Percentiles rank a stretch among this genome's conserved stretches.
Conservation (phyloP, 2,329 filamentous ascomycete genomes). For the Tolypocladium capitatum region DNA sequence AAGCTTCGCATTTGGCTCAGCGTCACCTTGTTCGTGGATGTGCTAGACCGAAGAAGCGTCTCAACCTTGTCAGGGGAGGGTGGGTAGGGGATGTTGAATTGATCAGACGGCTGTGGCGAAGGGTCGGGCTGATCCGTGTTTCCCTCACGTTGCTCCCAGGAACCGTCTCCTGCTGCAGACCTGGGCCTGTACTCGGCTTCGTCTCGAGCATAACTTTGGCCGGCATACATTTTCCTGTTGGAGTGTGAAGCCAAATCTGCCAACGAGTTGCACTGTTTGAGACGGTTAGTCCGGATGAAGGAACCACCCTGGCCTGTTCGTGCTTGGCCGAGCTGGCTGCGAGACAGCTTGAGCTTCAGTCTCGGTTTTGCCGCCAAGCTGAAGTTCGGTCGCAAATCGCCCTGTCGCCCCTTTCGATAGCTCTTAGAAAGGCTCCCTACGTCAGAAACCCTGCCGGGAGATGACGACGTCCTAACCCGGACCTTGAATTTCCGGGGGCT, state of each 20-base stretch:
- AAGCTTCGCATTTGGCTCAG: constrained; percentile 5
- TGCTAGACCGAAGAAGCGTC: constrained; percentile 3
- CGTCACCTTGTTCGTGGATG: constrained; percentile 3
- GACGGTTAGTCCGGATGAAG: constrained; percentile 9
- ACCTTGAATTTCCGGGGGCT: constrained; percentile 16
- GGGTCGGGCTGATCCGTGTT: constrained; percentile 2
- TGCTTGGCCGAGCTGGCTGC: constrained; percentile 12
- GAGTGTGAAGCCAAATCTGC: constrained; percentile 14
- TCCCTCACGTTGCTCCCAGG: constrained; percentile 4
- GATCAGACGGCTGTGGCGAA: constrained; percentile 15
- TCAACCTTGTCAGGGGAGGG: constrained; percentile 8
- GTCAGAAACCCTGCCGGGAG: constrained; percentile 1
- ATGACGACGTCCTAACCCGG: constrained; percentile 11
- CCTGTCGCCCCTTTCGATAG: background rate
- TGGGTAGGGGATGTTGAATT: constrained; percentile 22
- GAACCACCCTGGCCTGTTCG: constrained; percentile 5
- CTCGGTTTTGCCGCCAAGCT: constrained; percentile 11
- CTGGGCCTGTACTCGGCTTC: background rate
- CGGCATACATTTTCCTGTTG: constrained; percentile 2
- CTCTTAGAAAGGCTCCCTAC: background rate
- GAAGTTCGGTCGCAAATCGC: constrained; percentile 2
- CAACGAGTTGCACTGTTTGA: constrained; percentile 20
- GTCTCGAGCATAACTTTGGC: background rate
- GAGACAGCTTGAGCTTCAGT: constrained; percentile 21
- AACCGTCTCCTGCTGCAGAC: background rate